Percentiles rank a stretch among this genome's conserved stretches.
Evolutionary conservation across 495 filamentous ascomycete species (phyloP).

Genomic region (Penicillium parvum): DNA sequence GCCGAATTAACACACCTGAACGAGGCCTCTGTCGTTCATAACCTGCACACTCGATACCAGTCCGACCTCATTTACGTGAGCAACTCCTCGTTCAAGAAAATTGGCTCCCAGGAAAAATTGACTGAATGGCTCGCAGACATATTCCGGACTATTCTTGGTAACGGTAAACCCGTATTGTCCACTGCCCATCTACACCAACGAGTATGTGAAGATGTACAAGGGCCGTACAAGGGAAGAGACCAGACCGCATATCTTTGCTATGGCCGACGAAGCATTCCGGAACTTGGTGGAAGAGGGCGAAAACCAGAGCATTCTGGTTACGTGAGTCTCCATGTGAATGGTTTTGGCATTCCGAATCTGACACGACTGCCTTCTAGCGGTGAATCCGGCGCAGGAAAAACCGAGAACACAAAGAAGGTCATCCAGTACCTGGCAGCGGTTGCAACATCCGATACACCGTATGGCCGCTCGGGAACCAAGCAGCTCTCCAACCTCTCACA

Average conservation of each 20-base stretch:
- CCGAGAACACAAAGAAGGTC: conserved; percentile 99
- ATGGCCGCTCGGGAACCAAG: conserved; percentile 54
- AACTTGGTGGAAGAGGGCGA: conserved; percentile 92
- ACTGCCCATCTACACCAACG: conserved; percentile 91
- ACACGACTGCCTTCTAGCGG: conserved; percentile 47
- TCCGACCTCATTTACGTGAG: conserved; percentile 88
- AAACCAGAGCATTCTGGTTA: conserved; percentile 97
- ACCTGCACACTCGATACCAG: conserved; percentile 89
- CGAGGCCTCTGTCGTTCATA: conserved; percentile 96
- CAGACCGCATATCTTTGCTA: conserved; percentile 95
- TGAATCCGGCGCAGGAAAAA: conserved; percentile 98
- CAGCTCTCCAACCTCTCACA: conserved; percentile 88
- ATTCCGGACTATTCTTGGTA: conserved; percentile 95
- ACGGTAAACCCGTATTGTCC: conserved; percentile 96
- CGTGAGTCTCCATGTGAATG: conserved; percentile 40
- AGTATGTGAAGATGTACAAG: conserved; percentile 96
- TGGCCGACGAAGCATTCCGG: conserved; percentile 96
- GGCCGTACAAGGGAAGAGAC: conserved; percentile 86
- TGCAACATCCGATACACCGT: conserved; percentile 74
- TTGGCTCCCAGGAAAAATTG: neutral
- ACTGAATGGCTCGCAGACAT: conserved; percentile 54
- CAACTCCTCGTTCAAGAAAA: conserved; percentile 8
- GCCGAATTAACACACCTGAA: conserved; percentile 97
- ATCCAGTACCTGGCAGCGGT: conserved; percentile 98
- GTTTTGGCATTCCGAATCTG: neutral